phyloP scores from a whole-genome alignment of 164 flowering plant species.

The Berberis vulgaris region DNA sequence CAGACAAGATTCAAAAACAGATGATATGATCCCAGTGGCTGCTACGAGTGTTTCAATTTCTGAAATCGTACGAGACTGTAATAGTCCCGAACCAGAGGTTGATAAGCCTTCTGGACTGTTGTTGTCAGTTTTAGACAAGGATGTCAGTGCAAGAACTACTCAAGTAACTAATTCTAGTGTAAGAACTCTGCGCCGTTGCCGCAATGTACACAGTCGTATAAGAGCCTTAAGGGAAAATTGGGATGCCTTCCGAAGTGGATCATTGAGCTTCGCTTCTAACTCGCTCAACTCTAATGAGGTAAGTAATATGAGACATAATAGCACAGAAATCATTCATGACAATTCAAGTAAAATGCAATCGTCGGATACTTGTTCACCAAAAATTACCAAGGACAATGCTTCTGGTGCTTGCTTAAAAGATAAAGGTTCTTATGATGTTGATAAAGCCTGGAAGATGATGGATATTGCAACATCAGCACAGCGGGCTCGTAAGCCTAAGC shows the following conservation, averaged over 20 bases:
- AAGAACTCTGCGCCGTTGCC: constrained; percentile 39
- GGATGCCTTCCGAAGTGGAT: constrained; percentile 47
- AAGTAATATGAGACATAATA: constrained; percentile 2
- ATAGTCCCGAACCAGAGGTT: background rate
- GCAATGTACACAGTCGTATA: constrained; percentile 40
- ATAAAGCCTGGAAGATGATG: constrained; percentile 78
- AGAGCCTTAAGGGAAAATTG: constrained; percentile 56
- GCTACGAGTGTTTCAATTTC: constrained; percentile 24
- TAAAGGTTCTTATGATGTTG: constrained; percentile 23
- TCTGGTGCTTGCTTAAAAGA: constrained; percentile 2
- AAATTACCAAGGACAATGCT: constrained; percentile 3
- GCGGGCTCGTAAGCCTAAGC: constrained; percentile 4
- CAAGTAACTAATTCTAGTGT: constrained; percentile 20
- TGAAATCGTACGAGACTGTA: constrained; percentile 37
- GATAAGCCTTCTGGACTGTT: constrained; percentile 4
- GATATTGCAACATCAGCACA: constrained; percentile 38
- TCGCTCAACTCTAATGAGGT: constrained; percentile 7
- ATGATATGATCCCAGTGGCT: constrained; percentile 2
- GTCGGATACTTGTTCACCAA: constrained; percentile 15
- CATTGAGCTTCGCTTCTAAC: constrained; percentile 38
- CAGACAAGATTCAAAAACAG: constrained; percentile 1
- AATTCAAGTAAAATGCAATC: constrained; percentile 9
- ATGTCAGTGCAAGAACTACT: constrained; percentile 1
- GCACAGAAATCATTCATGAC: background rate
- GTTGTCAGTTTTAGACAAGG: constrained; percentile 2